Conservation (phyloP, 1,284 basidiomycete genomes). For the Xanthoconium separans region DNA sequence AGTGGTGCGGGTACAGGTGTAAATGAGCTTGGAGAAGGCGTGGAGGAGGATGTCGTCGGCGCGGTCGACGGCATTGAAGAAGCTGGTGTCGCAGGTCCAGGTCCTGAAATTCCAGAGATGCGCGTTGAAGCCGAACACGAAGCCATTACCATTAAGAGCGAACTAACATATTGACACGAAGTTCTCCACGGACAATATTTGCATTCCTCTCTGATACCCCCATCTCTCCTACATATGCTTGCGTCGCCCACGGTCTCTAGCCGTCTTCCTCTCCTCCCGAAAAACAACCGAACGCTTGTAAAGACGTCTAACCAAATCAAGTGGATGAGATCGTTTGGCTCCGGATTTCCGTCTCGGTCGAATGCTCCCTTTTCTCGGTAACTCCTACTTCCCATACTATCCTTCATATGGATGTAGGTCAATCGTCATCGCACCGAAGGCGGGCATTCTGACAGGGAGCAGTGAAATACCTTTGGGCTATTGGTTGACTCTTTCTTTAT, state of each 20-base stretch:
- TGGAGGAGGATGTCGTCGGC: conserved; percentile 20
- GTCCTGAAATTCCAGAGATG: conserved; percentile 28
- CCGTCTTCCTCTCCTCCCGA: conserved; percentile 13
- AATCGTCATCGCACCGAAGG: neutral
- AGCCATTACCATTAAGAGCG: conserved; percentile 15
- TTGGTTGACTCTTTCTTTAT: conserved; percentile 59
- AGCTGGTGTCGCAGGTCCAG: conserved; percentile 19
- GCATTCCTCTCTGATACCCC: conserved; percentile 31
- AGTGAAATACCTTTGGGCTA: conserved; percentile 49
- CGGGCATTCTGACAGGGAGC: conserved; percentile 15
- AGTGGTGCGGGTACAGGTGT: conserved; percentile 16
- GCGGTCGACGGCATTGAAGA: conserved; percentile 26
- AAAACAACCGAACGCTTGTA: conserved; percentile 31
- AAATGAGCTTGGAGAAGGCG: conserved; percentile 19
- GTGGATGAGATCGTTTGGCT: conserved; percentile 44
- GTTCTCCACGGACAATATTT: conserved; percentile 27
- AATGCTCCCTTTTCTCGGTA: conserved; percentile 8
- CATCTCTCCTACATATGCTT: conserved; percentile 27
- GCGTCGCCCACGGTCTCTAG: conserved; percentile 20
- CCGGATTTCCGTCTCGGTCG: conserved; percentile 31
- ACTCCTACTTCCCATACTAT: neutral
- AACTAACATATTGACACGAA: conserved; percentile 19
- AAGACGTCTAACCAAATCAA: conserved; percentile 33
- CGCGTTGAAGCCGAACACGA: conserved; percentile 27
- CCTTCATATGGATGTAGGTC: conserved; percentile 8